These are phyloP conservation scores for Ophiostoma piceae DNA, from an alignment of 2,329 filamentous ascomycete species.

Conservation along the genomic window DNA sequence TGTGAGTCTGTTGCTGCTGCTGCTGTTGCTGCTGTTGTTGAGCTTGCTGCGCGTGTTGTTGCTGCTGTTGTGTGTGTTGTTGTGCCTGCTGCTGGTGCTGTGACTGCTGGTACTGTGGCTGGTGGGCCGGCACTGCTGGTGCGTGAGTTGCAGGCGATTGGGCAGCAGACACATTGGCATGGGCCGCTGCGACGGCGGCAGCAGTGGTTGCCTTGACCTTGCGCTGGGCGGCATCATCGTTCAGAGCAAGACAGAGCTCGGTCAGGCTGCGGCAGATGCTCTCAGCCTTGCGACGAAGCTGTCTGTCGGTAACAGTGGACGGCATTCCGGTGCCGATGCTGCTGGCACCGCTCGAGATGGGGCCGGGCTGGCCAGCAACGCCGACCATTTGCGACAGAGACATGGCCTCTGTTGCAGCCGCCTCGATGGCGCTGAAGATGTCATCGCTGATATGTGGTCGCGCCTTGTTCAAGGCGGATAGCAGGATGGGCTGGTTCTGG, in stretches of 20 bases:
- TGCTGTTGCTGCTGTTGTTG: neutral
- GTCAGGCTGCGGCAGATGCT: slow-evolving; percentile 89
- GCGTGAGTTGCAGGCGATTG: neutral
- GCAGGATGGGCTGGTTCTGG: slow-evolving; percentile 48
- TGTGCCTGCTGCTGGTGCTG: slow-evolving; percentile 9
- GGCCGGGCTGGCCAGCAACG: slow-evolving; percentile 60
- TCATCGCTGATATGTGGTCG: slow-evolving; percentile 64
- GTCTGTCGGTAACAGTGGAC: slow-evolving; percentile 64
- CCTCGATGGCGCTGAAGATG: slow-evolving; percentile 73
- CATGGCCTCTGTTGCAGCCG: slow-evolving; percentile 75
- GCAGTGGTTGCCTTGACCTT: slow-evolving; percentile 31
- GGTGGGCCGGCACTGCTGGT: neutral
- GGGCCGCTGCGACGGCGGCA: slow-evolving; percentile 15
- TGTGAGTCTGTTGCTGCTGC: neutral
- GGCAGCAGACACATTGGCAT: slow-evolving; percentile 10
- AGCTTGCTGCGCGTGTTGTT: slow-evolving; percentile 11
- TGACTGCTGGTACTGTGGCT: neutral
- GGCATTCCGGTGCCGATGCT: slow-evolving; percentile 48
- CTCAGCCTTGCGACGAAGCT: slow-evolving; percentile 84
- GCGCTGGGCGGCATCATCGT: slow-evolving; percentile 49
- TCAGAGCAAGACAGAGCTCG: slow-evolving; percentile 81
- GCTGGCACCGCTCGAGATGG: slow-evolving; percentile 62
- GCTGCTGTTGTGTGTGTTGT: slow-evolving; percentile 13
- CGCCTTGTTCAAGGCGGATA: slow-evolving; percentile 74
- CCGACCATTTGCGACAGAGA: slow-evolving; percentile 73